phyloP scores from a whole-genome alignment of 169 alveolate genomes.

The Cryptosporidium baileyi region DNA sequence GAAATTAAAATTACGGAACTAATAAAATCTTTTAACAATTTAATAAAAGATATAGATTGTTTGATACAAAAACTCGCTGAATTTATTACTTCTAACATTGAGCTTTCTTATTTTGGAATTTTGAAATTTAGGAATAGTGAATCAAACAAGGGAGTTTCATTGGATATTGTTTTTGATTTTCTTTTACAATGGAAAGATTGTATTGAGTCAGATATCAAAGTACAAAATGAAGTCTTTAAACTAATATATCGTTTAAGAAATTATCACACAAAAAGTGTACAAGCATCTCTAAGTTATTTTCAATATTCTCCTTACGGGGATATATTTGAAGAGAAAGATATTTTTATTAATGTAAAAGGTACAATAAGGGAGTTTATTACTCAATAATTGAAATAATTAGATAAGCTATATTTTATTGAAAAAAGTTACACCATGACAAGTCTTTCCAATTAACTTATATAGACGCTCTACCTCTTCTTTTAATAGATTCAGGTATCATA shows the following conservation, averaged over 20 bases:
- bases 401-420: background rate
- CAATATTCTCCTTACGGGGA: conserved; percentile 66
- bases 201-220: conserved; percentile 28
- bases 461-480: conserved; percentile 71
- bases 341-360: background rate
- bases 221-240: conserved; percentile 4
- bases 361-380: conserved; percentile 40
- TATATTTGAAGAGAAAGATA: conserved; percentile 5
- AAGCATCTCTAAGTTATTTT: conserved; percentile 38
- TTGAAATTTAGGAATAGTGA: background rate
- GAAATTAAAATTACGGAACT: background rate
- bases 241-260: background rate
- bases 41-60: background rate
- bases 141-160: background rate
- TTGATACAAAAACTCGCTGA: too few relatives aligned
- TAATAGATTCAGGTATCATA: conserved; percentile 37
- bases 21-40: background rate
- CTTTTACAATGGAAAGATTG: conserved; percentile 24
- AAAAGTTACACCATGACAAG: background rate
- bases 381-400: too few relatives aligned
- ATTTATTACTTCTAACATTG: too few relatives aligned
- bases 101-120: background rate
- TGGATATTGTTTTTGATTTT: conserved; percentile 29
- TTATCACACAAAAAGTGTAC: conserved; percentile 9
- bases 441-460: background rate